Evolutionary conservation across 2,329 filamentous ascomycete genomes (phyloP), one percentile per base, ranked within the genome.

Genomic region (Microsporum ferrugineum): DNA sequence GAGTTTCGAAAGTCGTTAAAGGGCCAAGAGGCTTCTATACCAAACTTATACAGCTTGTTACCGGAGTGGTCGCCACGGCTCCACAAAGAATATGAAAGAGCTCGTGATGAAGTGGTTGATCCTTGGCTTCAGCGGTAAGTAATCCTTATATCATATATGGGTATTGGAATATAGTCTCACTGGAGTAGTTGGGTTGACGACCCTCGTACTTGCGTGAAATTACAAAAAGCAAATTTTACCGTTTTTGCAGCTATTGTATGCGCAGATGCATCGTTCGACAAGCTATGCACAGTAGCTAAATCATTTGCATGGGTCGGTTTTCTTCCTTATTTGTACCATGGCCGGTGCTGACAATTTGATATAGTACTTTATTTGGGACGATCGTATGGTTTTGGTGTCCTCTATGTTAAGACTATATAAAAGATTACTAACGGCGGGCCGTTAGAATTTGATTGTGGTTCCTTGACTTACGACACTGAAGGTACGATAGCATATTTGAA

Each of bases 351-450:
- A 53, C 14, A 6, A 31, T 17, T 53, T 43, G 39, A 43, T n/a
- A 23, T 53, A 53, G 49, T 53, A 53, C 49, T 53, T 53, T 53
- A 53, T 53, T 5, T 53, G 49, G 49, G 49, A 53, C 4, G 49
- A 53, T 34, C 27, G 49, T 53, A 53, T 53, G 49, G n/a, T 43
- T 10, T 23, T 23, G 17, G 17, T 53, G 27, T 53, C 1, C 23
- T 6, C 31, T 27, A 6, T n/a, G 17, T 43, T n/a, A n/a, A 43
- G 39, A 6, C 3, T 23, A 43, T 43, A n/a, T 43, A n/a, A 43
- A n/a, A 7, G 17, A 14, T 43, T 5, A 43, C n/a, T n/a, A 43
- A 43, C 14, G 39, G 7, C 17, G n/a, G n/a, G 39, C 1, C 39
- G 5, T 43, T 43, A 43, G 39, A 43, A 23, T 43, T 43, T 7